phyloP scores from a whole-genome alignment of 495 filamentous ascomycete genomes.

The Hapsidospora chrysogenum region DNA sequence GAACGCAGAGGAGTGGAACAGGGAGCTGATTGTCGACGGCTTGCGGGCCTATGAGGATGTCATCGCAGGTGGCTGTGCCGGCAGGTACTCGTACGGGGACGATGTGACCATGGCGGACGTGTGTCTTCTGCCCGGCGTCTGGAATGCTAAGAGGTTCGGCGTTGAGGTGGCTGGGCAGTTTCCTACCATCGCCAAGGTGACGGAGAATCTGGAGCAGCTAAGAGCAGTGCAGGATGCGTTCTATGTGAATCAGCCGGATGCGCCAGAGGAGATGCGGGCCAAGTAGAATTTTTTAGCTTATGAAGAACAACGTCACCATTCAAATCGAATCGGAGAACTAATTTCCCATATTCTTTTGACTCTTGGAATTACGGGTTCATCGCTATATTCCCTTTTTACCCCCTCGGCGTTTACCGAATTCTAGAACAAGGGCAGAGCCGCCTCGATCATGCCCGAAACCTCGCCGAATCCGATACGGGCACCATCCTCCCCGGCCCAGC shows the following conservation, averaged over 20 bases:
- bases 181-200: slow-evolving; percentile 21
- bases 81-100: slow-evolving; percentile 33
- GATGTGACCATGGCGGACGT: slow-evolving; percentile 33
- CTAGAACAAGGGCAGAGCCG: no score
- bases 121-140: slow-evolving; percentile 32
- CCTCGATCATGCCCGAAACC: slow-evolving; percentile 44
- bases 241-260: slow-evolving; percentile 1
- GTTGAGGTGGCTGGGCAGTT: slow-evolving; percentile 23
- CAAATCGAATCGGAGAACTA: no score
- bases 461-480: slow-evolving; percentile 56
- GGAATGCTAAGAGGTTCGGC: slow-evolving; percentile 29
- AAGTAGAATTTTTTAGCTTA: no score
- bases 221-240: neutral
- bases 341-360: no score
- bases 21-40: slow-evolving; percentile 9
- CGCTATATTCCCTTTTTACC: no score
- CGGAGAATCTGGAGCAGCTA: slow-evolving; percentile 7
- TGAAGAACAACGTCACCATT: no score
- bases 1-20: slow-evolving; percentile 2
- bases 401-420: no score
- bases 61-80: slow-evolving; percentile 11
- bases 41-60: slow-evolving; percentile 29
- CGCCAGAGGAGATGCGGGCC: neutral
- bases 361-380: no score
- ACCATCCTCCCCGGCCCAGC: slow-evolving; percentile 41